Percentiles rank a stretch among this genome's conserved stretches.
phyloP scores from a whole-genome alignment of 148 eudicot species.

The Rhododendron vialii region DNA sequence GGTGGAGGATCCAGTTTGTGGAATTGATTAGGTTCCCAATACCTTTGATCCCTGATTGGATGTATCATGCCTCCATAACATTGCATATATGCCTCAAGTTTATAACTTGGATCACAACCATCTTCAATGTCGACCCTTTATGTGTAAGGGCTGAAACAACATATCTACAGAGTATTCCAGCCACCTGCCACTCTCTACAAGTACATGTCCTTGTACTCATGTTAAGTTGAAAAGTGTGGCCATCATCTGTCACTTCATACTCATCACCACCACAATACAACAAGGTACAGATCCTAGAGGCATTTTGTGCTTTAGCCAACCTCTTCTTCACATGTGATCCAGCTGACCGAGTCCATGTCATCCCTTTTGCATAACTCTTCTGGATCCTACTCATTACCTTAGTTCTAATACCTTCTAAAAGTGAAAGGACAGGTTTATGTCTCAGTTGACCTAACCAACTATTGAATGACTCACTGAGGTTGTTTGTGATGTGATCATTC shows the following conservation, averaged over 20 bases:
- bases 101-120: not conserved
- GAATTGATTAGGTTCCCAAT: no score
- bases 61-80: not conserved
- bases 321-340: not conserved
- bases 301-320: not conserved
- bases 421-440: no score
- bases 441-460: no score
- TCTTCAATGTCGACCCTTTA: not conserved
- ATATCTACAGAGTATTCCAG: not conserved
- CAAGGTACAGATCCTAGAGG: not conserved
- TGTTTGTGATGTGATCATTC: no score
- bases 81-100: not conserved
- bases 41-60: not conserved
- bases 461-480: no score
- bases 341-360: not conserved
- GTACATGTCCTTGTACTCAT: not conserved
- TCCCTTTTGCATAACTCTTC: no score
- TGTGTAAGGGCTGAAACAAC: not conserved
- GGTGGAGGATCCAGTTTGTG: not conserved
- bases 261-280: not conserved
- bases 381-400: no score
- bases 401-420: no score
- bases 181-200: not conserved
- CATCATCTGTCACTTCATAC: not conserved
- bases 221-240: not conserved